A percentile compares a stretch with the other conserved stretches of the same genome.
Evolutionary conservation across 2,329 filamentous ascomycete genomes (phyloP).

Genomic region (Beauveria sp.): DNA sequence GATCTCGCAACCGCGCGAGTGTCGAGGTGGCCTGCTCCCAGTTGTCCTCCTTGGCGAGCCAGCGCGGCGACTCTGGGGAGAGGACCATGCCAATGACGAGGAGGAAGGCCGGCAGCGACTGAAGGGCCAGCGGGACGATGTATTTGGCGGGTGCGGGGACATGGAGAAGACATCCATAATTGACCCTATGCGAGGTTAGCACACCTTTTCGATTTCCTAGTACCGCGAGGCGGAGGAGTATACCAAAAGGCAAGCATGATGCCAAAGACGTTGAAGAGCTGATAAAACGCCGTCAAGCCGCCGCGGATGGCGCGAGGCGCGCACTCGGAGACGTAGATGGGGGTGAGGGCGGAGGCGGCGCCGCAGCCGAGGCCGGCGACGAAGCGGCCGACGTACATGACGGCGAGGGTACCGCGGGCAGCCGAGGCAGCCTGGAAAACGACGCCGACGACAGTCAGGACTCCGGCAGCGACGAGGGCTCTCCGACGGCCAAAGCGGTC

Average conservation of each 20-base stretch:
- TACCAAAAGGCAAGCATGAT: slow-evolving; percentile 36
- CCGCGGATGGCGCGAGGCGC: slow-evolving; percentile 43
- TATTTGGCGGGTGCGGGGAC: slow-evolving; percentile 42
- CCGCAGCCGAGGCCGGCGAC: slow-evolving; percentile 42
- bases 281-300: slow-evolving; percentile 41
- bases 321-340: slow-evolving; percentile 41
- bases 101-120: slow-evolving; percentile 54
- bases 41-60: slow-evolving; percentile 58
- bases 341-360: slow-evolving; percentile 38
- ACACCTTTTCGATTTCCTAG: neutral
- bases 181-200: slow-evolving; percentile 37
- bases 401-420: slow-evolving; percentile 42
- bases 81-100: slow-evolving; percentile 54
- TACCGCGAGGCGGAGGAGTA: no score
- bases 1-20: slow-evolving; percentile 42
- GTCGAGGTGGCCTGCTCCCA: slow-evolving; percentile 55
- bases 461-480: slow-evolving; percentile 47
- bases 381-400: slow-evolving; percentile 60
- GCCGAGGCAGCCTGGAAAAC: slow-evolving; percentile 56
- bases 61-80: slow-evolving; percentile 54
- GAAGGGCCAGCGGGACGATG: slow-evolving; percentile 56
- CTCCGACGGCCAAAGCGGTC: slow-evolving; percentile 48
- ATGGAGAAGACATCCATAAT: slow-evolving; percentile 44
- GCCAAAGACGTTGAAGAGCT: slow-evolving; percentile 40
- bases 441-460: slow-evolving; percentile 53